These are phyloP conservation scores for Spirogloea muscicola DNA, from an alignment of 139 green algal genomes.

Conservation along the genomic window DNA sequence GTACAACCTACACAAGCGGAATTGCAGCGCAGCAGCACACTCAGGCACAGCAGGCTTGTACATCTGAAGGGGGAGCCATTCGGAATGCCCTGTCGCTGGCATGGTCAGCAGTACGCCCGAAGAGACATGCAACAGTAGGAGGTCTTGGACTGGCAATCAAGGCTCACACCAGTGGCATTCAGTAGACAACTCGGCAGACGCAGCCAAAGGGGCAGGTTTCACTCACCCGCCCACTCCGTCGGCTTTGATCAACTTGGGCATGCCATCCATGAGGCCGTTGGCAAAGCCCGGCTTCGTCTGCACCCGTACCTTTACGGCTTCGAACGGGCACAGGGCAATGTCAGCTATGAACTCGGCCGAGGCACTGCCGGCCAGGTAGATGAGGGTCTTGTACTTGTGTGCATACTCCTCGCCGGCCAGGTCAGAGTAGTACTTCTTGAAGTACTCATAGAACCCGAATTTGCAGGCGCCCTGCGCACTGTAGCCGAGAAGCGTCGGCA, in stretches of 20 bases:
- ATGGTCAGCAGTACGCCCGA: too few relatives aligned
- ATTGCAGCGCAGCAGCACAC: too few relatives aligned
- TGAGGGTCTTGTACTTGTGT: constrained; percentile 51
- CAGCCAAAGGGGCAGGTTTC: too few relatives aligned
- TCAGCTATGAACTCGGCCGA: constrained; percentile 57
- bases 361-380: constrained; percentile 51
- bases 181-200: too few relatives aligned
- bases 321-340: constrained; percentile 54
- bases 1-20: constrained; percentile 46
- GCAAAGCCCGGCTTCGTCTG: constrained; percentile 55
- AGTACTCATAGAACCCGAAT: constrained; percentile 58
- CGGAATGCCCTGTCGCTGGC: too few relatives aligned
- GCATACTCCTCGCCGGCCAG: constrained; percentile 45
- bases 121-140: too few relatives aligned
- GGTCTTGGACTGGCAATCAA: too few relatives aligned
- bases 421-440: constrained; percentile 57
- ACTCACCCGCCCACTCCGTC: constrained; percentile 44
- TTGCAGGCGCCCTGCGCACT: constrained; percentile 57
- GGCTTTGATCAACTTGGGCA: constrained; percentile 40
- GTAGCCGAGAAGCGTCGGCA: constrained; percentile 53
- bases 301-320: constrained; percentile 57
- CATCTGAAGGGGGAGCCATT: too few relatives aligned
- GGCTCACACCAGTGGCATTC: too few relatives aligned
- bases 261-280: constrained; percentile 30
- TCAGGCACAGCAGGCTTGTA: too few relatives aligned